phyloP scores from a whole-genome alignment of 495 filamentous ascomycete species.

The Penicillium diatomitis region DNA sequence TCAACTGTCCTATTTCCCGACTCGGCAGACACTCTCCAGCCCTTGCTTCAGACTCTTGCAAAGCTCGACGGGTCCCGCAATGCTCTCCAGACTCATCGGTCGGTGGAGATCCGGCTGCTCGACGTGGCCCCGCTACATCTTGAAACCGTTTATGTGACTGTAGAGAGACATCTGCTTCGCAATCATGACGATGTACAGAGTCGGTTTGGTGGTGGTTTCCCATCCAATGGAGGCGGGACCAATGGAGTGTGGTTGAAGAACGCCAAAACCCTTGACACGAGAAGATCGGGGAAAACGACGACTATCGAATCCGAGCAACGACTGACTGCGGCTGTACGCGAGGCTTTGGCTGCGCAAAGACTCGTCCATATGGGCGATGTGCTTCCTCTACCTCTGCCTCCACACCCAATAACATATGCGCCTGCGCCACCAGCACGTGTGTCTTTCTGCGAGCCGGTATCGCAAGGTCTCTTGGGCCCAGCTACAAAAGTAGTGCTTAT shows the following conservation, averaged over 20 bases:
- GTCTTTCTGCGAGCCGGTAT: conserved; percentile 61
- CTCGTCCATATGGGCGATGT: conserved; percentile 79
- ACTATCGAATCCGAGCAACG: conserved; percentile 47
- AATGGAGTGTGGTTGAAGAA: conserved; percentile 33
- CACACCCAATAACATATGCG: conserved; percentile 85
- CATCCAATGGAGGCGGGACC: conserved; percentile 17
- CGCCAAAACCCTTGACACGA: conserved; percentile 29
- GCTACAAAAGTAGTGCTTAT: conserved; percentile 63
- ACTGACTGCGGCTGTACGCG: conserved; percentile 67
- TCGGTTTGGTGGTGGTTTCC: conserved; percentile 55
- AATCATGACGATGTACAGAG: conserved; percentile 53
- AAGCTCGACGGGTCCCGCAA: conserved; percentile 47
- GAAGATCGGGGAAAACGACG: conserved; percentile 27
- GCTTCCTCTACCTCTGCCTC: conserved; percentile 69
- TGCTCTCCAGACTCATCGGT: conserved; percentile 44
- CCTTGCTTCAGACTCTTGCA: conserved; percentile 56
- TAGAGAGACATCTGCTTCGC: conserved; percentile 65
- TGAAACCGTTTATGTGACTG: conserved; percentile 74
- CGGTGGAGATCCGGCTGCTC: conserved; percentile 72
- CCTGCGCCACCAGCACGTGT: conserved; percentile 64
- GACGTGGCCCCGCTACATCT: conserved; percentile 73
- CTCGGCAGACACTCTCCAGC: conserved; percentile 65
- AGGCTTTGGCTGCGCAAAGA: conserved; percentile 57
- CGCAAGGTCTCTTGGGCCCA: conserved; percentile 71
- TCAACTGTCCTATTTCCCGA: conserved; percentile 80